These are phyloP conservation scores for Trametes sanguinea DNA, from an alignment of 768 basidiomycete species.

Conservation along the genomic window DNA sequence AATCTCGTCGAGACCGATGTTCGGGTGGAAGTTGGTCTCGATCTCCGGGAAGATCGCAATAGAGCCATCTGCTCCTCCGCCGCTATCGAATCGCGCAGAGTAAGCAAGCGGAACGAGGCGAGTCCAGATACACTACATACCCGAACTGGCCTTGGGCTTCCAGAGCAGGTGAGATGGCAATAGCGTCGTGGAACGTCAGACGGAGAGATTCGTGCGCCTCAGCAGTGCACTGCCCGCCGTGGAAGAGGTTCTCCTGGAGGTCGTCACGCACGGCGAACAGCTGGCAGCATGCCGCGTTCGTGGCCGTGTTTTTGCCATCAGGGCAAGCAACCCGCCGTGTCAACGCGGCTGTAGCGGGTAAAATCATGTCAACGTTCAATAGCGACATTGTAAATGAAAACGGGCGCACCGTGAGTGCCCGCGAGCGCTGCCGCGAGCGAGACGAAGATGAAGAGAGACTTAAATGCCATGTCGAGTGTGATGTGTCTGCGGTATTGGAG, in stretches of 20 bases:
- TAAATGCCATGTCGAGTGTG: conserved; percentile 25
- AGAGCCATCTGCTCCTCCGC: conserved; percentile 45
- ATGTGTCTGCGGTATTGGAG: background rate
- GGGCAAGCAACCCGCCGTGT: conserved; percentile 32
- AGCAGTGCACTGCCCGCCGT: conserved; percentile 35
- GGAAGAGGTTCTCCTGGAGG: conserved; percentile 32
- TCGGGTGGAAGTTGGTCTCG: conserved; percentile 45
- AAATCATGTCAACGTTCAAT: background rate
- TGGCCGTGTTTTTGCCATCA: conserved; percentile 32
- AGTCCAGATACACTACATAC: background rate
- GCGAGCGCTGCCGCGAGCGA: conserved; percentile 20
- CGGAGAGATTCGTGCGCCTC: conserved; percentile 34
- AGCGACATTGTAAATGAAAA: no score
- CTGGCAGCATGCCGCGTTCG: conserved; percentile 34
- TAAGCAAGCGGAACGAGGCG: background rate
- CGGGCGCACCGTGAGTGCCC: conserved; percentile 16
- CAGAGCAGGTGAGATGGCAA: conserved; percentile 14
- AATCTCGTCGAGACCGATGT: conserved; percentile 28
- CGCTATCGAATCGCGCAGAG: background rate
- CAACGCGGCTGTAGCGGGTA: conserved; percentile 18
- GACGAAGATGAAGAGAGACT: conserved; percentile 18
- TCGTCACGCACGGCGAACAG: conserved; percentile 34
- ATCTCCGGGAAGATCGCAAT: conserved; percentile 45
- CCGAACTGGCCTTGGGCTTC: conserved; percentile 15
- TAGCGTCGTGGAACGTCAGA: conserved; percentile 32